Base-by-base conservation (phyloP, 2,329 filamentous ascomycete genomes). In the Aureobasidium sp. region DNA sequence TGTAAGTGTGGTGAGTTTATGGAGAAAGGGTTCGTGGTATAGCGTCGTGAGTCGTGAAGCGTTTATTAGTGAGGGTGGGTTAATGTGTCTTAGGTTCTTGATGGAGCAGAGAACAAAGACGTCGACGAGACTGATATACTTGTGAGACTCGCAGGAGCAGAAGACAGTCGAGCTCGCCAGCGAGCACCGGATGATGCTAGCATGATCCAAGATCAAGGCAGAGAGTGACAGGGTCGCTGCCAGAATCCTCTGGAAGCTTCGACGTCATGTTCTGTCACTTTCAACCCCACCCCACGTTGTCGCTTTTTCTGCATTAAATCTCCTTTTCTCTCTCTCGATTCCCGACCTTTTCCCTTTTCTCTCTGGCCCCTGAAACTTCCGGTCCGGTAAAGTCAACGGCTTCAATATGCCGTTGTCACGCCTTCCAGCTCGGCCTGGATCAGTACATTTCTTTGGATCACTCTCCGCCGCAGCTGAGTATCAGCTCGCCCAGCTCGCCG, bases 31-130 rank as follows among this genome's bases (percentile, higher is more conserved):
- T 53, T 36, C 5, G 40, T 58, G 54, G 53, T 56, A 43, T 58
- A 16, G 18, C 15, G 31, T 65, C 54, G 63, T 65, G 20, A 65
- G 42, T 65, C 62, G 62, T 65, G 43, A 65, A 65, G 61, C 48
- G 59, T 53, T 38, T 23, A 45, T 29, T 11, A 61, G 45, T 29
- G 36, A 61, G 15, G 40, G 36, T 48, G 42, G 15, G 16, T 38
- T 18, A 42, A 10, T 62, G 18, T 36, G 18, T 42, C n/a, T 62
- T 64, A n/a, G 10, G 11, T 23, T 47, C 36, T n/a, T 54, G 50
- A 31, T 27, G 50, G n/a, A 27, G 13, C 15, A 33, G 36, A 29
- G 33, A 40, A 60, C 31, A 47, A 51, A 62, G 59, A 36, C 31
- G 45, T 29, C 47, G 47, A 53, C 47, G 38, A 62, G 45, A 18